Base-by-base conservation (phyloP, 1,284 basidiomycete genomes). In the Rhizopogon hawkerae region DNA sequence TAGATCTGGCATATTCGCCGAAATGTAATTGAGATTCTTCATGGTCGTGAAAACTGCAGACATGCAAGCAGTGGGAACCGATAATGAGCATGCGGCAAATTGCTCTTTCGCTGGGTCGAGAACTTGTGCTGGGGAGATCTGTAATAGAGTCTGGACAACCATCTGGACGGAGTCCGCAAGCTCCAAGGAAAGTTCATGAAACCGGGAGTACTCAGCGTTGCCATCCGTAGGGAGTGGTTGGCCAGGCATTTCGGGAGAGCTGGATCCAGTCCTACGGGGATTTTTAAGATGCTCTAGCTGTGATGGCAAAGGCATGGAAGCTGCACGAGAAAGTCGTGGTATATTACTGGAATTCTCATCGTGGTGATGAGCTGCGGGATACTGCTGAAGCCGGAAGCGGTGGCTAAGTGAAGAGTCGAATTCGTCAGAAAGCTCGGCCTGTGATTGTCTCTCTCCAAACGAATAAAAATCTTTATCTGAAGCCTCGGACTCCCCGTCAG, bases 61-160 rank as follows among this genome's bases (percentile, higher is more conserved):
- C 63, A 95, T 75, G 52, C 85, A 89, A 1, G 91, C 80, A 0
- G 87, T 88, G 2, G 92, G 92, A 42, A 94, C 77, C 33, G 89
- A 84, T 13, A 94, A 68, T 0, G 90, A 79, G 64, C 89, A 93
- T 24, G 88, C 85, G 2, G 91, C 85, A 60, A 92, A 89, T 62
- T 92, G 90, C 62, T 94, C 92, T 63, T 89, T 92, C 4, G 85
- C 84, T n/a, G 87, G 82, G 60, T 94, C 92, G 31, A 94, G 76
- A n/a, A 94, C 70, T 63, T 94, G 91, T 0, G 86, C 79, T 0
- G 92, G 91, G 0, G 89, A 88, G 50, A 94, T 75, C 60, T 92
- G 90, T 2, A 94, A 75, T 55, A 95, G 76, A 0, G 88, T 93
- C 62, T 94, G 91, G 33, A 94, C 85, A 48, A 89, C 79, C 69